phyloP scores from a whole-genome alignment of 2,329 filamentous ascomycete genomes.

The Sphaerulina populicola region DNA sequence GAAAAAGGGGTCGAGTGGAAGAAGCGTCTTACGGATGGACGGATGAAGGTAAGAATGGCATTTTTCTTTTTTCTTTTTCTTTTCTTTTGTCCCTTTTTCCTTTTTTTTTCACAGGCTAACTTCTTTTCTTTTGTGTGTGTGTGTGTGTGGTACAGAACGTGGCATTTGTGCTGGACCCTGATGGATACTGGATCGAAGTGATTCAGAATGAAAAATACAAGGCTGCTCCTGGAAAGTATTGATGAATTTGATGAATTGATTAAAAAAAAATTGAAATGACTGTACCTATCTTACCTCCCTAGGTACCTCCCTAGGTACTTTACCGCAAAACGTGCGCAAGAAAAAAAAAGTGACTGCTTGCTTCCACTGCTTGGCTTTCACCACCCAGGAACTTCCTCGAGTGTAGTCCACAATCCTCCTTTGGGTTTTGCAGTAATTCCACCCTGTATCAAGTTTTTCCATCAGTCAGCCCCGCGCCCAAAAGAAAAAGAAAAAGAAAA shows the following conservation, averaged over 20 bases:
- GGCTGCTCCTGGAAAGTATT: slow-evolving; percentile 16
- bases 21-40: slow-evolving; percentile 84
- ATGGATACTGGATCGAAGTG: slow-evolving; percentile 20
- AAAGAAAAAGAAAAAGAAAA: background rate
- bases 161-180: slow-evolving; percentile 65
- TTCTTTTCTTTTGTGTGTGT: background rate
- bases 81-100: background rate
- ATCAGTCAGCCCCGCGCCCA: background rate
- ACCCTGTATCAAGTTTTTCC: slow-evolving; percentile 29
- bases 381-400: slow-evolving; percentile 62
- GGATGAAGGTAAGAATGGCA: slow-evolving; percentile 46
- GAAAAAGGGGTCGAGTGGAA: slow-evolving; percentile 77
- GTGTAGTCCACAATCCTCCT: slow-evolving; percentile 61
- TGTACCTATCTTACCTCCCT: too few relatives aligned
- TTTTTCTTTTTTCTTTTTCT: too few relatives aligned
- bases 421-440: slow-evolving; percentile 65
- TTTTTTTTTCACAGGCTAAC: background rate
- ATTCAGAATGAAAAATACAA: slow-evolving; percentile 21
- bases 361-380: too few relatives aligned
- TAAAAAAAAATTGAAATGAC: background rate
- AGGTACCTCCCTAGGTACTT: too few relatives aligned
- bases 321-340: too few relatives aligned
- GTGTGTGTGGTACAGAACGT: slow-evolving; percentile 38
- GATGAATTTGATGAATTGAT: too few relatives aligned
- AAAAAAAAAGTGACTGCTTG: too few relatives aligned